phyloP scores from a whole-genome alignment of 1,139 yeast genomes.

The Debaryomyces coudertii region DNA sequence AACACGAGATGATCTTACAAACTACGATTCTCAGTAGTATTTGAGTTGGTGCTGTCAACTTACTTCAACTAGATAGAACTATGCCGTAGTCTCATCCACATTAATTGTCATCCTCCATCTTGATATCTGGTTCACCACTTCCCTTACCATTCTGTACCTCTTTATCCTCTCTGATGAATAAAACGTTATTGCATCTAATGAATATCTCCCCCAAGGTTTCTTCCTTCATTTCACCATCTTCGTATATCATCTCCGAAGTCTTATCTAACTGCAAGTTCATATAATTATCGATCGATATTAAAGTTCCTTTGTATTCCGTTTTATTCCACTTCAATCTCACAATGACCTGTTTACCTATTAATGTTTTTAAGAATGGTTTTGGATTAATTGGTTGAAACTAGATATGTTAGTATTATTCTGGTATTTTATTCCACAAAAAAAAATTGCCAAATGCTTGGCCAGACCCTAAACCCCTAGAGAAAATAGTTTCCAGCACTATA shows the following conservation, averaged over 20 bases:
- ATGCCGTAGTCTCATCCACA: neutral
- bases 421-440: neutral
- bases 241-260: slow-evolving; percentile 64
- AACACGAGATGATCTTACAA: neutral
- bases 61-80: too few species aligned
- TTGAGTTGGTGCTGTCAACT: neutral
- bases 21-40: neutral
- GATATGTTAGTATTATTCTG: slow-evolving; percentile 17
- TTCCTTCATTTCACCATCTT: slow-evolving; percentile 40
- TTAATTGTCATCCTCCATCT: slow-evolving; percentile 11
- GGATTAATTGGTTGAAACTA: slow-evolving; percentile 84
- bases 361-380: slow-evolving; percentile 81
- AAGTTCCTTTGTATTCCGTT: slow-evolving; percentile 85
- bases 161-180: slow-evolving; percentile 56
- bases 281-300: slow-evolving; percentile 85
- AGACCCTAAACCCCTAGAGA: neutral
- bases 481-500: neutral
- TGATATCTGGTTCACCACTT: slow-evolving; percentile 21
- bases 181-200: slow-evolving; percentile 80
- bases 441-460: neutral
- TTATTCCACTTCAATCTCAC: slow-evolving; percentile 92
- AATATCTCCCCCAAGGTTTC: slow-evolving; percentile 80
- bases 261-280: slow-evolving; percentile 83
- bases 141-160: neutral
- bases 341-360: slow-evolving; percentile 69